Evolutionary conservation across 129 eudicot species (phyloP), one percentile per base, ranked within the genome.

Genomic region (Chrysanthemum makinoi): DNA sequence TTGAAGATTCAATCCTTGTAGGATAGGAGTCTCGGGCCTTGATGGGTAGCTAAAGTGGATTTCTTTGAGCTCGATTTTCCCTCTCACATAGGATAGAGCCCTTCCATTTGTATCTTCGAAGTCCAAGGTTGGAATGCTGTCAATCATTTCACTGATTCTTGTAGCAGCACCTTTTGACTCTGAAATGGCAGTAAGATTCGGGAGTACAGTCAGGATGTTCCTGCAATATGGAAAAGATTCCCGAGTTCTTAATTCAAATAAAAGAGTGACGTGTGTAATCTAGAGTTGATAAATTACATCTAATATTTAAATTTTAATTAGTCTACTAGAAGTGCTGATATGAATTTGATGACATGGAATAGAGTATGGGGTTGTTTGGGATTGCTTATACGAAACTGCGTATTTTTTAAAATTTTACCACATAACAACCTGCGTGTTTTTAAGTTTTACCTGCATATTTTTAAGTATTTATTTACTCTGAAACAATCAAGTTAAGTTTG

Each of bases 41-140:
- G 95, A 88, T 2, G 95, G 95, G 80, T 88, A 88, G 48, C 60
- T 83, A 30, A 88, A 88, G 60, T 85, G 77, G 69, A 88, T 47
- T 10, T 82, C 87, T 65, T 82, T 82, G 62, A 89, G 86, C 64
- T 89, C 91, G 26, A 89, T 83, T 62, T 83, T 82, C 50, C 96
- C 96, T 75, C 89, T 77, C 50, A 86, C 89, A 18, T 83, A 54
- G 18, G 96, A 86, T 53, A 89, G 63, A 49, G 89, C 91, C 69
- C 80, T 89, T 54, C 91, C 96, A 59, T 86, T 86, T 14, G 81
- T 86, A 50, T 81, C 87, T 58, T 89, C 91, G 0, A 80, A 57
- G 62, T 82, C 81, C 9, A 85, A 81, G 50, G 78, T 69, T 57
- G 91, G 95, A 19, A 12, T 56, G 2, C 83, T 79, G 18, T 83